Base-by-base conservation (phyloP, 2,329 filamentous ascomycete species). In the Aspergillus floridensis region DNA sequence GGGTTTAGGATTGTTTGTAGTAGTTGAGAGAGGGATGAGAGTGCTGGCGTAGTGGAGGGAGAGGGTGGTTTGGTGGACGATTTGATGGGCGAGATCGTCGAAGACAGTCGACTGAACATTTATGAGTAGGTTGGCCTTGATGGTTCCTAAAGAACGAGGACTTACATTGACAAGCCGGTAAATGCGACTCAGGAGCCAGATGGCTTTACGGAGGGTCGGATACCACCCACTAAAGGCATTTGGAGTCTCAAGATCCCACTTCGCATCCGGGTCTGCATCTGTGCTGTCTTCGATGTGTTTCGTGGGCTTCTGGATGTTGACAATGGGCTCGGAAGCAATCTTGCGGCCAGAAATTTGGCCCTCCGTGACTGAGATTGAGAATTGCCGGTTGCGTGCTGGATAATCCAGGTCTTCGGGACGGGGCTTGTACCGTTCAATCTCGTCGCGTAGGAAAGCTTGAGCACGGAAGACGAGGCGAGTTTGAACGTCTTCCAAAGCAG, bases 61-160 rank as follows among this genome's bases (percentile, higher is more conserved):
- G 54, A 88, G 79, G 0, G 93, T 97, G 1, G 93, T 95, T 75
- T 96, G 91, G 69, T 93, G 90, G 26, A 99, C 91, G 65, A 98
- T 95, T 68, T 87, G 87, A 71, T 91, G 88, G 5, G 88, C 88
- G 3, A 91, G 80, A 66, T 91, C 88, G 65, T 89, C 87, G 68
- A 89, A 89, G 46, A 89, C 85, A 22, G 84, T 85, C 58, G 86
- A 86, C 83, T 86, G 56, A 12, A 16, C 19, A 16, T 58, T 29
- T 56, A 61, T 71, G 56, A 70, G 62, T 56, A 35, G 46, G 44
- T 6, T 16, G 52, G 38, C 32, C 32, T 12, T 16, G 32, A 35
- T 49, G 46, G 53, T 6, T 35, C 12, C n/a, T 31, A 5, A 16
- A 22, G 22, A 6, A 26, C 21, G 21, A 54, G 7, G 16, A 7